These are phyloP conservation scores for Endocalyx cinctus DNA, from an alignment of 2,329 filamentous ascomycete genomes.

Conservation along the genomic window DNA sequence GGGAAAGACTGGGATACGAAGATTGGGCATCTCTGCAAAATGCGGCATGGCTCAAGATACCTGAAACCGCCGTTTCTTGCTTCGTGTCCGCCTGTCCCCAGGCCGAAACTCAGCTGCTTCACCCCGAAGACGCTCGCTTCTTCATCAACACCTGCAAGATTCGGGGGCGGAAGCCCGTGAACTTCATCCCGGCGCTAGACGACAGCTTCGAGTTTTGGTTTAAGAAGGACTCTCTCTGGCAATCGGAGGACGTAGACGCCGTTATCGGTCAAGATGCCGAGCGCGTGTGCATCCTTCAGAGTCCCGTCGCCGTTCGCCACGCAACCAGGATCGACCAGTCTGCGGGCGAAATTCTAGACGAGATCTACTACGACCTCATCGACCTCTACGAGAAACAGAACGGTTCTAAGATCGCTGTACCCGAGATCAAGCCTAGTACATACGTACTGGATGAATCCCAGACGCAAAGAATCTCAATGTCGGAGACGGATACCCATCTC, in stretches of 20 bases:
- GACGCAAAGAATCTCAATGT: too few relatives aligned
- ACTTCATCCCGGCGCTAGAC: constrained; percentile 30
- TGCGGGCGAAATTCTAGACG: constrained; percentile 23
- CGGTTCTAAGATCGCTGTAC: too few relatives aligned
- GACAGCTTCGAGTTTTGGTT: constrained; percentile 33
- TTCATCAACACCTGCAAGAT: constrained; percentile 27
- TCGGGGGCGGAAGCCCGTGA: constrained; percentile 28
- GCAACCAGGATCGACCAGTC: constrained; percentile 18
- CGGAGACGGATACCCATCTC: too few relatives aligned
- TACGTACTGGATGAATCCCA: too few relatives aligned
- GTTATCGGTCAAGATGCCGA: constrained; percentile 29
- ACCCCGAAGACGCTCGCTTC: constrained; percentile 18
- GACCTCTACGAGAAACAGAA: too few relatives aligned
- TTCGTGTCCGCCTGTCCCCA: constrained; percentile 8
- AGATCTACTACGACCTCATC: constrained; percentile 11
- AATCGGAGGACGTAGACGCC: constrained; percentile 31
- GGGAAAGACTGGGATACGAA: too few relatives aligned
- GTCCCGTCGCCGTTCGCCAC: constrained; percentile 27
- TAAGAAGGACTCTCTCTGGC: constrained; percentile 37
- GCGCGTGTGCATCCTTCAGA: constrained; percentile 30
- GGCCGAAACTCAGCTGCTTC: constrained; percentile 12
- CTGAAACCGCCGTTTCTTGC: too few relatives aligned
- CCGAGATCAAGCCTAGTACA: too few relatives aligned
- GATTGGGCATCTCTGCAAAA: too few relatives aligned
- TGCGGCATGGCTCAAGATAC: too few relatives aligned